Conservation (phyloP, 208 protist genomes). For the Angomonas deanei region DNA sequence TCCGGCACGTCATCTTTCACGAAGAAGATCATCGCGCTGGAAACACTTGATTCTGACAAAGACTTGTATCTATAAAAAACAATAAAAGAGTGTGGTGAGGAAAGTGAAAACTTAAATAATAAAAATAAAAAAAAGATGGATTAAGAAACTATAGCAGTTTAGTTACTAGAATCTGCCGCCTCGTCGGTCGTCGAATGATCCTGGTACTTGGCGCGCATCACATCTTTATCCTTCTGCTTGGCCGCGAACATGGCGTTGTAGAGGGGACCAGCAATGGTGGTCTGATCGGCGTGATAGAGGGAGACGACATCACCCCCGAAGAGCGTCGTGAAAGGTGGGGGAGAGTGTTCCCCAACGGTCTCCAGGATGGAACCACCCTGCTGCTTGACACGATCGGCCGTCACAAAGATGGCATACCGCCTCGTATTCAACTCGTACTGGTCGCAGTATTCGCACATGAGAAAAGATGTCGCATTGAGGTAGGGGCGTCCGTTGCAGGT, state of each 20-base stretch:
- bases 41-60: no score
- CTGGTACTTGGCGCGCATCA: neutral
- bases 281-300: conserved; percentile 55
- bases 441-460: conserved; percentile 53
- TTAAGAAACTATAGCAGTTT: neutral
- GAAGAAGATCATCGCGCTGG: no score
- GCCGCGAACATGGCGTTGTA: neutral
- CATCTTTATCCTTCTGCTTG: neutral
- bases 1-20: no score
- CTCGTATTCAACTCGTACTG: conserved; percentile 21
- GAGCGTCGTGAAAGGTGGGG: conserved; percentile 39
- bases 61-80: no score
- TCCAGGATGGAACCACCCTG: neutral
- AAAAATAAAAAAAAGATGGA: conserved; percentile 6
- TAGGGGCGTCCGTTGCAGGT: conserved; percentile 39
- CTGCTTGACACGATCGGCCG: conserved; percentile 14
- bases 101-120: conserved; percentile 1
- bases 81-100: neutral
- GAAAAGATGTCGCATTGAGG: conserved; percentile 19
- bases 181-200: neutral
- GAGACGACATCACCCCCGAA: conserved; percentile 36
- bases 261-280: conserved; percentile 32
- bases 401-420: conserved; percentile 27
- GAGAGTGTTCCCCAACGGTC: neutral
- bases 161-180: neutral